Evolutionary conservation across 1,284 basidiomycete genomes (phyloP).

Genomic region (Ustilago curta): DNA sequence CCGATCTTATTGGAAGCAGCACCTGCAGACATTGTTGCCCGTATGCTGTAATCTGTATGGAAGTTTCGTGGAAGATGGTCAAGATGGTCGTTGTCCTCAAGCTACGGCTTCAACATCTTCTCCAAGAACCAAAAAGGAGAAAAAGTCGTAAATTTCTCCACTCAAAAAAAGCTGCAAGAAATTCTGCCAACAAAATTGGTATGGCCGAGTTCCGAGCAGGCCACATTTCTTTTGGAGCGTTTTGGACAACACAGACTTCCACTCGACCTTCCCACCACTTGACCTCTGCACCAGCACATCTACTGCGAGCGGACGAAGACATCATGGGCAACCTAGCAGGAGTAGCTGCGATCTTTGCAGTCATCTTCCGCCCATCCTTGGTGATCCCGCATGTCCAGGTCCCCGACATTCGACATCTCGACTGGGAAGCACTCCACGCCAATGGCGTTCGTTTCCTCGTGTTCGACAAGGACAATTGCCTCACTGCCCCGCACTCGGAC

Average conservation of each 20-base stretch:
- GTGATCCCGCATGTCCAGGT: constrained; percentile 80
- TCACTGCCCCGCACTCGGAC: constrained; percentile 71
- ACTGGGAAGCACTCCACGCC: constrained; percentile 81
- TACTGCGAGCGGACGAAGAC: background rate
- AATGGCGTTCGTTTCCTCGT: constrained; percentile 88
- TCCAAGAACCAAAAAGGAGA: constrained; percentile 10
- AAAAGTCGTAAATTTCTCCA: constrained; percentile 23
- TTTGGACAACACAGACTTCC: background rate
- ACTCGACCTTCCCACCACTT: background rate
- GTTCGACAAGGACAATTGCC: constrained; percentile 97
- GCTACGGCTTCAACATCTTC: background rate
- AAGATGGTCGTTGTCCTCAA: background rate
- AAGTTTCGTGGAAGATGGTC: background rate
- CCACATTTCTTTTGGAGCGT: constrained; percentile 1
- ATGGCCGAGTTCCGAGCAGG: constrained; percentile 33
- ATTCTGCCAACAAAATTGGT: background rate
- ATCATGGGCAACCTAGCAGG: constrained; percentile 77
- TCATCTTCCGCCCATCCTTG: constrained; percentile 79
- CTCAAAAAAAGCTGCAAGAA: constrained; percentile 22
- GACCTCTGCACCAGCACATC: background rate
- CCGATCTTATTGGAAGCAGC: constrained; percentile 12
- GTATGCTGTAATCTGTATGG: background rate
- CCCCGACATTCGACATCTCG: constrained; percentile 86
- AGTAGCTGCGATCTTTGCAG: constrained; percentile 79
- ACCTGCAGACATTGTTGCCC: constrained; percentile 7